These are phyloP conservation scores for Penicillium argentinense DNA, from an alignment of 495 filamentous ascomycete genomes.

Conservation along the genomic window DNA sequence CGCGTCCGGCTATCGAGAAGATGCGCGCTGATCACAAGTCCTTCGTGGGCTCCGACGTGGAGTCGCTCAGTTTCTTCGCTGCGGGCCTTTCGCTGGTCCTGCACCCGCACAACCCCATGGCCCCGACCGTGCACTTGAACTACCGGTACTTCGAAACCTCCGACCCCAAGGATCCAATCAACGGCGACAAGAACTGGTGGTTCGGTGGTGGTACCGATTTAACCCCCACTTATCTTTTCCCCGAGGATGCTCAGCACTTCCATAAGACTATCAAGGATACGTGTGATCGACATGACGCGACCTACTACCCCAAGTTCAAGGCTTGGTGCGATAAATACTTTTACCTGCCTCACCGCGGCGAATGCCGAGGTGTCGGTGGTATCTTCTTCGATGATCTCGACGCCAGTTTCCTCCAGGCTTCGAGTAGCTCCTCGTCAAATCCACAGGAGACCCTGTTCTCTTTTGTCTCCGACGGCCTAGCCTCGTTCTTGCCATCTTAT, in stretches of 20 bases:
- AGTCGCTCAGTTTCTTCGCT: slow-evolving; percentile 89
- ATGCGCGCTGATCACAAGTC: slow-evolving; percentile 97
- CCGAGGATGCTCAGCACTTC: slow-evolving; percentile 96
- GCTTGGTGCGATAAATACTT: slow-evolving; percentile 99
- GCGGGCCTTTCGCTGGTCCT: slow-evolving; percentile 89
- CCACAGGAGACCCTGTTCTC: slow-evolving; percentile 89
- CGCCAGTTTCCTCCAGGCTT: slow-evolving; percentile 53
- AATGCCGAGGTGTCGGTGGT: slow-evolving; percentile 87
- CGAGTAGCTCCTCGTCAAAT: slow-evolving; percentile 57
- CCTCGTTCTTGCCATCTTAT: slow-evolving; percentile 89
- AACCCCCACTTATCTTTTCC: slow-evolving; percentile 91
- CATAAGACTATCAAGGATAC: slow-evolving; percentile 88
- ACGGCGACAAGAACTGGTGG: slow-evolving; percentile 86
- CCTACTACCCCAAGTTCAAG: slow-evolving; percentile 95
- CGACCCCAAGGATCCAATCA: slow-evolving; percentile 56
- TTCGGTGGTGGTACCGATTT: slow-evolving; percentile 95
- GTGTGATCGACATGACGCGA: slow-evolving; percentile 90
- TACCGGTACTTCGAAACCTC: slow-evolving; percentile 98
- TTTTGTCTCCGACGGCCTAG: slow-evolving; percentile 83
- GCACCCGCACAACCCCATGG: slow-evolving; percentile 93
- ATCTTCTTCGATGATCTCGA: slow-evolving; percentile 99
- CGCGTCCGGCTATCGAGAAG: slow-evolving; percentile 81
- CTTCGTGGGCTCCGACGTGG: slow-evolving; percentile 67
- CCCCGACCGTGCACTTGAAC: slow-evolving; percentile 96
- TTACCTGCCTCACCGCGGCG: slow-evolving; percentile 82